These are phyloP conservation scores for Mediolabrus comicus DNA, from an alignment of 108 stramenopile genomes.

Conservation along the genomic window DNA sequence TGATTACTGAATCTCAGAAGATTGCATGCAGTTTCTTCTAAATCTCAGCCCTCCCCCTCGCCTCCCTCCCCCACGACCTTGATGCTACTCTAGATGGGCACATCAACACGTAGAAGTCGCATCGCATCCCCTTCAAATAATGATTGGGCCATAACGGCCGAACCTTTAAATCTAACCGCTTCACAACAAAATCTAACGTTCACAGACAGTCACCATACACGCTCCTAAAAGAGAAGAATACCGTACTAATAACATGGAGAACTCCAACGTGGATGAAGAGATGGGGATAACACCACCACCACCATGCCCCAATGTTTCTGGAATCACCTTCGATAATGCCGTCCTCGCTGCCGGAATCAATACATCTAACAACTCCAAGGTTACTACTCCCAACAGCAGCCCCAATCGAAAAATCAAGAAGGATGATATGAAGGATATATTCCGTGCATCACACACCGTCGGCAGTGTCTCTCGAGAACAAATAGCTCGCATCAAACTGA, in stretches of 20 bases:
- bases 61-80: no score
- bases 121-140: no score
- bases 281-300: background rate
- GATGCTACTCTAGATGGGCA: no score
- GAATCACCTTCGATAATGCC: background rate
- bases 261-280: background rate
- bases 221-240: background rate
- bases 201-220: no score
- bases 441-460: background rate
- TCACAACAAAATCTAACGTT: background rate
- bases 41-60: no score
- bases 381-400: background rate
- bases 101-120: no score
- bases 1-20: no score
- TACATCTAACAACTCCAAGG: background rate
- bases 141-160: no score
- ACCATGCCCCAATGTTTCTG: background rate
- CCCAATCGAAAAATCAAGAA: background rate
- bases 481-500: slow-evolving; percentile 25
- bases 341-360: background rate
- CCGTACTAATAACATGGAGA: background rate
- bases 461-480: slow-evolving; percentile 12
- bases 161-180: no score
- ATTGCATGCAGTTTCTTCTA: no score
- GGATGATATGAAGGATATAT: background rate